Conservation (phyloP, 495 filamentous ascomycete genomes). For the Parathielavia hyrcaniae region DNA sequence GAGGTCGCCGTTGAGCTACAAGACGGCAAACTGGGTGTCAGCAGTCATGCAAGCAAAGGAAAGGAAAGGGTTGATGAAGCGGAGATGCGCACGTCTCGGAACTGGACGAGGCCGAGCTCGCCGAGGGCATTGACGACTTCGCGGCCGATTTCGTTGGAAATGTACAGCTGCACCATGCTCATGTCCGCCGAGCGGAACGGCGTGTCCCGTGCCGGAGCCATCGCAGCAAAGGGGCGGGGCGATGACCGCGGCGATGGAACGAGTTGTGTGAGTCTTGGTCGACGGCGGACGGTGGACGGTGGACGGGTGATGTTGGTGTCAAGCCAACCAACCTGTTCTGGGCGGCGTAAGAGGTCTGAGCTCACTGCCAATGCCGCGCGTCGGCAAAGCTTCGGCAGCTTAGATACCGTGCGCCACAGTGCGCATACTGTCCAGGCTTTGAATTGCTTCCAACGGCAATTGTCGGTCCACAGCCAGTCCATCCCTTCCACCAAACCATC, state of each 20-base stretch:
- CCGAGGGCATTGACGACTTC: conserved; percentile 96
- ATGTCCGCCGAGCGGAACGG: conserved; percentile 99
- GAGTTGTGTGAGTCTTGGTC: background rate
- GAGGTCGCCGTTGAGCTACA: conserved; percentile 80
- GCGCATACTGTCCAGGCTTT: too few species aligned
- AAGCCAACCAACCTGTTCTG: background rate
- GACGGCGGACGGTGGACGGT: background rate
- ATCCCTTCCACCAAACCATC: too few species aligned
- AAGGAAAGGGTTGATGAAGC: conserved; percentile 9
- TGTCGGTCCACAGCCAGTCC: too few species aligned
- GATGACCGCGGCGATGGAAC: conserved; percentile 15
- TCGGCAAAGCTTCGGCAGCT: conserved; percentile 15
- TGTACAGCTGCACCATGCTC: conserved; percentile 99
- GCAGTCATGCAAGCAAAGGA: background rate
- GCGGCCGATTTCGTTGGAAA: conserved; percentile 95
- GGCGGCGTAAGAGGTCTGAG: background rate
- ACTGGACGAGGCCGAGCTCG: conserved; percentile 91
- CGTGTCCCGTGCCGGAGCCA: conserved; percentile 66
- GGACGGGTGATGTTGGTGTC: conserved; percentile 8
- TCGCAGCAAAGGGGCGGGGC: conserved; percentile 25
- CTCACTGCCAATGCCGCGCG: conserved; percentile 12
- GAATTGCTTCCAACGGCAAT: too few species aligned
- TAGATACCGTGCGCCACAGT: too few species aligned
- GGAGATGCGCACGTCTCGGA: conserved; percentile 72
- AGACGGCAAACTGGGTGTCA: background rate